These are phyloP conservation scores for Corylus avellana DNA, from an alignment of 306 rosid species.

Conservation along the genomic window DNA sequence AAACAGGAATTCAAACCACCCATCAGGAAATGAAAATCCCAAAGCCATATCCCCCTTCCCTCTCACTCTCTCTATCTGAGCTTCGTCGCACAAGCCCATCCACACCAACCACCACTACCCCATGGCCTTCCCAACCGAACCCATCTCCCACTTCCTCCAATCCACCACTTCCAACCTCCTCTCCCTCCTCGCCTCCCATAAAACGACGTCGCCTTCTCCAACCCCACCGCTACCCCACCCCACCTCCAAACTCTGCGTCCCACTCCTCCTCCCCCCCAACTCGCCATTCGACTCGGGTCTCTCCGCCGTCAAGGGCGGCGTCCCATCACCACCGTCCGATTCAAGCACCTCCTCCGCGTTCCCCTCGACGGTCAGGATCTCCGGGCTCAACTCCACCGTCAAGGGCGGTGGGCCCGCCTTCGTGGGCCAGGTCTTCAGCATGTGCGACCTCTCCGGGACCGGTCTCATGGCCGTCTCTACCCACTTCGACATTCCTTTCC, in stretches of 20 bases:
- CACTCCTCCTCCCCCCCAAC: constrained; percentile 39
- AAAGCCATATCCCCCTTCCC: background rate
- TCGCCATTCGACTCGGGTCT: constrained; percentile 32
- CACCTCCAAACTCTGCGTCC: constrained; percentile 44
- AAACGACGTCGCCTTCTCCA: constrained; percentile 28
- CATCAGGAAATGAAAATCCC: too few species aligned
- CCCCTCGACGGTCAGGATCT: constrained; percentile 54
- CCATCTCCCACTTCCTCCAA: constrained; percentile 53
- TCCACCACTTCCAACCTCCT: constrained; percentile 59
- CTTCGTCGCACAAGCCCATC: background rate
- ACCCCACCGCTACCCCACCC: background rate
- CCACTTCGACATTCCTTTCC: constrained; percentile 84
- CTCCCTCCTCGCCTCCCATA: constrained; percentile 48
- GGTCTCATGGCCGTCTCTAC: constrained; percentile 98
- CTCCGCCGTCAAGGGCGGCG: constrained; percentile 31
- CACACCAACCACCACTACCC: background rate
- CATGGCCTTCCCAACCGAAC: constrained; percentile 25
- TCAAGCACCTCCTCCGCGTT: constrained; percentile 45
- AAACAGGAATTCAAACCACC: too few species aligned
- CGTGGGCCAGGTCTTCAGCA: constrained; percentile 97
- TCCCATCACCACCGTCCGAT: constrained; percentile 34
- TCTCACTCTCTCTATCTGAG: background rate
- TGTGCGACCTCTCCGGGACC: constrained; percentile 98
- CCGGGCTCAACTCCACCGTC: constrained; percentile 42
- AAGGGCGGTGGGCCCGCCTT: constrained; percentile 83